phyloP scores from a whole-genome alignment of 169 alveolate genomes.

The Pseudocohnilembus persalinus region DNA sequence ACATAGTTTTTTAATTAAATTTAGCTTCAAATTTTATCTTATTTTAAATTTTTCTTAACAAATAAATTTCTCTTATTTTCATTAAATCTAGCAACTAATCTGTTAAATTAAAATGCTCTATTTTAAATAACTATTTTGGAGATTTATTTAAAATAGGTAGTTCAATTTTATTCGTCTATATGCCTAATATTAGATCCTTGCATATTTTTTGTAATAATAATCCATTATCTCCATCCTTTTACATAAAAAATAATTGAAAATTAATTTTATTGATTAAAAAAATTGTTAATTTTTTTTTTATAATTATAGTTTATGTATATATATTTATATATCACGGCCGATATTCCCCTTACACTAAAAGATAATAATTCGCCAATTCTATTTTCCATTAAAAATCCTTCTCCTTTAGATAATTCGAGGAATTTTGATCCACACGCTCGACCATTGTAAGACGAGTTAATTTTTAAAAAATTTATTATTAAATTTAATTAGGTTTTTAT shows the following conservation, averaged over 20 bases:
- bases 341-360: background rate
- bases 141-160: background rate
- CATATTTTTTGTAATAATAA: background rate
- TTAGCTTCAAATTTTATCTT: no score
- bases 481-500: no score
- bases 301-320: no score
- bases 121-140: no score
- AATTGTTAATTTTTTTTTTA: no score
- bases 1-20: background rate
- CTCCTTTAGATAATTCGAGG: background rate
- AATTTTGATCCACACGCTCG: background rate
- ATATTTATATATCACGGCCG: background rate
- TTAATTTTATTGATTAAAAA: background rate
- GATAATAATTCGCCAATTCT: background rate
- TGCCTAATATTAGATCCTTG: background rate
- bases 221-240: background rate
- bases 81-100: background rate
- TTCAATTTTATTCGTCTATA: background rate
- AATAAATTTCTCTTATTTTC: background rate
- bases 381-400: background rate
- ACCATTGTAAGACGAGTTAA: background rate
- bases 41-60: background rate
- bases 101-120: background rate
- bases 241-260: no score
- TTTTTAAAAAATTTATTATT: no score